These are phyloP conservation scores for Pyrenochaeta sp. DNA, from an alignment of 2,329 filamentous ascomycete genomes.

Conservation along the genomic window DNA sequence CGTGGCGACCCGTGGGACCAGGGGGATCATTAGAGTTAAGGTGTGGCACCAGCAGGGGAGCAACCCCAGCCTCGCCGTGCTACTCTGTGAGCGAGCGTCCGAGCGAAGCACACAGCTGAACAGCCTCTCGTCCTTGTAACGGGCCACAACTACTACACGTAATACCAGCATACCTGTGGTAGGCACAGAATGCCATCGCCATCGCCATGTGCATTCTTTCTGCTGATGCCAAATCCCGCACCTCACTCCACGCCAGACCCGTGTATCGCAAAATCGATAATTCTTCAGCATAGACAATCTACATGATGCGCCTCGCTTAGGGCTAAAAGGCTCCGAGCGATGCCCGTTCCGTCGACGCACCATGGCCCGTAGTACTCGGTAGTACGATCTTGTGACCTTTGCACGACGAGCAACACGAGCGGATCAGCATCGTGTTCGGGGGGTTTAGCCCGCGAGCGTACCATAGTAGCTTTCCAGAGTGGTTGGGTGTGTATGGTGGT, in stretches of 20 bases:
- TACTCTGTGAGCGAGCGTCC: too few relatives aligned
- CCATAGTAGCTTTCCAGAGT: neutral
- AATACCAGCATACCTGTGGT: too few relatives aligned
- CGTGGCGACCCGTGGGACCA: neutral
- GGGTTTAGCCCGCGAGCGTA: conserved; percentile 4
- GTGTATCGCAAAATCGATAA: conserved; percentile 7
- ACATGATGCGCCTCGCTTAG: conserved; percentile 10
- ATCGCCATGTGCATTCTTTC: neutral
- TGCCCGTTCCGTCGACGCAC: conserved; percentile 1
- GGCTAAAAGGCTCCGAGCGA: conserved; percentile 11
- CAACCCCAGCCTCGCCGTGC: conserved; percentile 3
- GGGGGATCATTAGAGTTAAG: conserved; percentile 12
- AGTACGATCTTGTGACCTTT: conserved; percentile 7
- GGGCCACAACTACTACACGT: too few relatives aligned
- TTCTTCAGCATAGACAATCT: conserved; percentile 11
- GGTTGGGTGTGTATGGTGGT: too few relatives aligned
- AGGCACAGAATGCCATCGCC: conserved; percentile 1
- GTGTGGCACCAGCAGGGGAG: conserved; percentile 9
- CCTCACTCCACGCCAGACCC: too few relatives aligned
- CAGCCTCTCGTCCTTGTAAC: too few relatives aligned
- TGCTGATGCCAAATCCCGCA: neutral
- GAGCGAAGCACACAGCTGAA: too few relatives aligned
- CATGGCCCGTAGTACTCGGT: too few relatives aligned
- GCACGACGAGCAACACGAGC: conserved; percentile 9
- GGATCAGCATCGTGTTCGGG: conserved; percentile 20